phyloP scores from a whole-genome alignment of 208 protist genomes.

The Trypanosoma platydactyli region DNA sequence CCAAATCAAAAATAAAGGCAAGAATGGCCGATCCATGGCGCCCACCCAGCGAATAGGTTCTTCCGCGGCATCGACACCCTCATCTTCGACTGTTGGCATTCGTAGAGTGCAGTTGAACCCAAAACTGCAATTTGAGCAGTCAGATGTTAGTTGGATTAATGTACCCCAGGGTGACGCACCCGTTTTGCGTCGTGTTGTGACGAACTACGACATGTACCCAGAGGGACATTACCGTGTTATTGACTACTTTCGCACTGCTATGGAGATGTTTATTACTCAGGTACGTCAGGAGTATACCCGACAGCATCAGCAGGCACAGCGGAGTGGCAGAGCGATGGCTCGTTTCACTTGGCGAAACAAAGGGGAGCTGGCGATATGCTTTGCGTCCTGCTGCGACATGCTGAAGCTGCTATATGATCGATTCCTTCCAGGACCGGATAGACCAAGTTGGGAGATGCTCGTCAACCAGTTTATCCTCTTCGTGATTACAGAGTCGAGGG shows the following conservation, averaged over 20 bases:
- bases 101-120: constrained; percentile 56
- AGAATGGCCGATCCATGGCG: neutral
- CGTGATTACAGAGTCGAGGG: constrained; percentile 61
- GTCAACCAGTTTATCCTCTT: constrained; percentile 62
- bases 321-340: constrained; percentile 29
- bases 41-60: neutral
- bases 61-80: neutral
- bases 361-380: constrained; percentile 80
- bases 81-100: constrained; percentile 8
- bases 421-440: constrained; percentile 47
- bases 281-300: constrained; percentile 61
- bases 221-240: constrained; percentile 67
- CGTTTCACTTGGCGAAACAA: constrained; percentile 86
- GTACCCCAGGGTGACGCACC: constrained; percentile 34
- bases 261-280: constrained; percentile 79
- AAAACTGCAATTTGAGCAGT: constrained; percentile 54
- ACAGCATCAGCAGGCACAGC: constrained; percentile 46
- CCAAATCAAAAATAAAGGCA: neutral
- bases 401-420: constrained; percentile 77
- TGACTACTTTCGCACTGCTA: constrained; percentile 74
- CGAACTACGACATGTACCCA: constrained; percentile 59
- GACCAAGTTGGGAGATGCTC: constrained; percentile 62
- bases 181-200: constrained; percentile 39
- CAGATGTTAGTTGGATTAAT: constrained; percentile 76
- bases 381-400: constrained; percentile 85